A percentile compares a stretch with the other conserved stretches of the same genome.
Evolutionary conservation across 495 filamentous ascomycete genomes (phyloP).

Genomic region (Antarctomyces pellizariae): DNA sequence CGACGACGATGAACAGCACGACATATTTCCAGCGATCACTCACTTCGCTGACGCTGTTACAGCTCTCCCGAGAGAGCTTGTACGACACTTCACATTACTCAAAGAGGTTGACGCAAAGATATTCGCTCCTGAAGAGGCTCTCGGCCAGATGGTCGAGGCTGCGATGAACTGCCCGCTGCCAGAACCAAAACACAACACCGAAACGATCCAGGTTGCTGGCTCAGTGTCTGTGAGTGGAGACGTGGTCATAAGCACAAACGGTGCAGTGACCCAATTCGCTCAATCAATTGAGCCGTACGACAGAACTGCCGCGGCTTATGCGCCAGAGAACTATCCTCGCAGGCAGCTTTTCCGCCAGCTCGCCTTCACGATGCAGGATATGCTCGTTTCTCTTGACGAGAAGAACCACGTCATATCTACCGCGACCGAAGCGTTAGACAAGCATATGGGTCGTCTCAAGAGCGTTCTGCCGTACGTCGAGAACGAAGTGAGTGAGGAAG

Average conservation of each 20-base stretch:
- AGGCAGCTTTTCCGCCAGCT: constrained; percentile 40
- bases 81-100: constrained; percentile 78
- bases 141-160: constrained; percentile 43
- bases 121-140: constrained; percentile 44
- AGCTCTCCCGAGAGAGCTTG: constrained; percentile 81
- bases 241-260: constrained; percentile 11
- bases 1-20: constrained; percentile 20
- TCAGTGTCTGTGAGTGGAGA: constrained; percentile 18
- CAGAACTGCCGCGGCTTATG: constrained; percentile 14
- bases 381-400: constrained; percentile 74
- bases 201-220: constrained; percentile 9
- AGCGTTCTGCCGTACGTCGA: constrained; percentile 65
- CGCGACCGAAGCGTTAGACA: constrained; percentile 68
- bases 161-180: constrained; percentile 35
- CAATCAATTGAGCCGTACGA: constrained; percentile 15
- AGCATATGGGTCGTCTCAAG: constrained; percentile 65
- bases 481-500: constrained; percentile 78
- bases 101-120: constrained; percentile 97
- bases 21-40: constrained; percentile 78
- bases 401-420: constrained; percentile 90
- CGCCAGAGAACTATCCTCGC: constrained; percentile 28
- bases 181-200: constrained; percentile 14
- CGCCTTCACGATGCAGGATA: constrained; percentile 36
- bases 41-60: constrained; percentile 86
- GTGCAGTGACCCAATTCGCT: constrained; percentile 13